These are phyloP conservation scores for Claviceps sp. DNA, from an alignment of 2,329 filamentous ascomycete species.

Conservation along the genomic window DNA sequence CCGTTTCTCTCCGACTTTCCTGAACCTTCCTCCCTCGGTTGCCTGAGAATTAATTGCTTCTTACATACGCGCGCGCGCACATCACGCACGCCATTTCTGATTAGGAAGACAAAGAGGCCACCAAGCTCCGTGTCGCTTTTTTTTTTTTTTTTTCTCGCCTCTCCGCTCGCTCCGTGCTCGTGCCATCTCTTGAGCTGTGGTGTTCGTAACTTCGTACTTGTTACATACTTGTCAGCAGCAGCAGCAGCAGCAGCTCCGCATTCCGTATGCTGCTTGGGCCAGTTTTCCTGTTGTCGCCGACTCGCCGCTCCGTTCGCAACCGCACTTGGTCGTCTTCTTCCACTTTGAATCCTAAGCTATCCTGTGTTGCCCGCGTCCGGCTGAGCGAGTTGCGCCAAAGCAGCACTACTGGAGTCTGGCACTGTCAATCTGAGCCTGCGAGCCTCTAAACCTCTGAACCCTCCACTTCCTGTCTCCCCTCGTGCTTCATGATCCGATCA, in stretches of 20 bases:
- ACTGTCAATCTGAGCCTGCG: not conserved
- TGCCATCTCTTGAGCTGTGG: slow-evolving; percentile 4
- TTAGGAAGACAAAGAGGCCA: not conserved
- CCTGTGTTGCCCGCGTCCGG: not conserved
- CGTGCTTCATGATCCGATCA: slow-evolving; percentile 3
- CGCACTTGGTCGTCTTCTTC: not conserved
- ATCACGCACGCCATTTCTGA: not conserved
- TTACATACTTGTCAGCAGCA: not conserved
- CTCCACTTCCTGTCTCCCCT: not conserved
- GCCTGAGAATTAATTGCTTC: not conserved
- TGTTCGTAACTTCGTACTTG: not conserved
- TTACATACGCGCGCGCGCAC: slow-evolving; percentile 1
- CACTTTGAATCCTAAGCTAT: not conserved
- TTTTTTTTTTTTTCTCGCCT: not conserved
- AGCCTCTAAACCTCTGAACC: too few species aligned
- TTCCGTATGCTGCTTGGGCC: not conserved
- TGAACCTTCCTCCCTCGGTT: not conserved
- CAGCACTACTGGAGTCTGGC: not conserved
- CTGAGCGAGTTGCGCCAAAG: not conserved
- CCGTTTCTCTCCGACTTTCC: not conserved
- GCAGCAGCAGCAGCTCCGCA: not conserved
- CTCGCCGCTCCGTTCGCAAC: not conserved
- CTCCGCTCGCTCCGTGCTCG: not conserved
- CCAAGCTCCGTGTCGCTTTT: not conserved
- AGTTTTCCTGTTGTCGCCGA: not conserved